phyloP scores from a whole-genome alignment of 352 stramenopile species.

The Globisporangium iwayamae region DNA sequence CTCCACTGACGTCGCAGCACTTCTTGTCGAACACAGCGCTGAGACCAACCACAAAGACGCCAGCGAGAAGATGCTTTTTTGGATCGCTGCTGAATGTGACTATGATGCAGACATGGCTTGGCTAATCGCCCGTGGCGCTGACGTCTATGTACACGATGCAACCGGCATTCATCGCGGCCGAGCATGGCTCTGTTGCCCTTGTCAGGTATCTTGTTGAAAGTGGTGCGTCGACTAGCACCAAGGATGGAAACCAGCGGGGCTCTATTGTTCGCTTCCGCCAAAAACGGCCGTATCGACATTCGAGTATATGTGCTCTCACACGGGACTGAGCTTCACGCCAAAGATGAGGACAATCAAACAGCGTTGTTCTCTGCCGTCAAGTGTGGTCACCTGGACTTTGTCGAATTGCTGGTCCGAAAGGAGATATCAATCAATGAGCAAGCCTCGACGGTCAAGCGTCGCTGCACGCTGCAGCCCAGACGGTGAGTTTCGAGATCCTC shows the following conservation, averaged over 20 bases:
- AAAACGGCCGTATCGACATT: not conserved
- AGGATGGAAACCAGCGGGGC: not conserved
- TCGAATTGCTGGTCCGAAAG: not conserved
- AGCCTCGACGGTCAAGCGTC: not conserved
- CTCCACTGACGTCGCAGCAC: not conserved
- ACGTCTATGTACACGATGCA: not conserved
- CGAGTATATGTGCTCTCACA: not conserved
- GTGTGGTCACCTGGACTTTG: not conserved
- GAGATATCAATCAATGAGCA: not conserved
- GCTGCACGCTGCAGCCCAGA: slow-evolving; percentile 1
- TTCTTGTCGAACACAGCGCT: not conserved
- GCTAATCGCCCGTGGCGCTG: not conserved
- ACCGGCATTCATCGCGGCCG: not conserved
- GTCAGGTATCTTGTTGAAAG: not conserved
- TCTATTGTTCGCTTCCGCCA: not conserved
- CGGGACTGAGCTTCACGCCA: not conserved
- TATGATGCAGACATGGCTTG: not conserved
- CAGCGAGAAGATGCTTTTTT: not conserved
- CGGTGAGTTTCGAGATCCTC: not conserved
- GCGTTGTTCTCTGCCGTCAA: not conserved
- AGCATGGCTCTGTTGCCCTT: not conserved
- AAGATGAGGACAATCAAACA: not conserved
- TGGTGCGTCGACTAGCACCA: not conserved
- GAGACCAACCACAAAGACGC: not conserved
- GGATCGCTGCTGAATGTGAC: not conserved